Evolutionary conservation across 2,329 filamentous ascomycete genomes (phyloP).

Genomic region (Alternaria dauci): DNA sequence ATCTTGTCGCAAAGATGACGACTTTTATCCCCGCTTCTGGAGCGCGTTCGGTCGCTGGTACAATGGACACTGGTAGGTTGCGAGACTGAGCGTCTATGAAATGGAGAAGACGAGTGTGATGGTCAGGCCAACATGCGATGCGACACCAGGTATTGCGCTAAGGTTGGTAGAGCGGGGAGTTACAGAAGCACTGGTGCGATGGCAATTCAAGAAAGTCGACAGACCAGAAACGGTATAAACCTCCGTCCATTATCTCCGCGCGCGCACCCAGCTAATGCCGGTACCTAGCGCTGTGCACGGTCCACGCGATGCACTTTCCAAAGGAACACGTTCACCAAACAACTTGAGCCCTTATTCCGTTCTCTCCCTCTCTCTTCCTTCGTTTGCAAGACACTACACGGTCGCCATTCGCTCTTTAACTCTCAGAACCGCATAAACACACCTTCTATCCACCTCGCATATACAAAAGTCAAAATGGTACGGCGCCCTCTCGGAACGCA

Average conservation of each 20-base stretch:
- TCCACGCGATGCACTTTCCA: slow-evolving; percentile 28
- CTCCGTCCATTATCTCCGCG: slow-evolving; percentile 26
- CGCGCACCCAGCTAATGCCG: slow-evolving; percentile 18
- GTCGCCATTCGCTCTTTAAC: background rate
- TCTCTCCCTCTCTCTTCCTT: background rate
- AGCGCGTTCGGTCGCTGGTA: background rate
- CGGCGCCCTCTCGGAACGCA: background rate
- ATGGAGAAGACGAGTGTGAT: background rate
- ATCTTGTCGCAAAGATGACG: slow-evolving; percentile 11
- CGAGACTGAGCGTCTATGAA: background rate
- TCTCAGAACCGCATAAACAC: background rate
- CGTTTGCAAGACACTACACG: background rate
- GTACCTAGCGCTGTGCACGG: slow-evolving; percentile 5
- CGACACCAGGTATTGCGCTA: background rate
- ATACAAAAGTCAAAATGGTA: slow-evolving; percentile 5
- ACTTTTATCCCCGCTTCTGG: slow-evolving; percentile 8
- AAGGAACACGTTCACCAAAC: slow-evolving; percentile 22
- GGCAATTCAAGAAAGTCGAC: slow-evolving; percentile 4
- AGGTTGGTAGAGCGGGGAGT: background rate
- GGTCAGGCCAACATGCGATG: background rate
- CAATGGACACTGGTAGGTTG: slow-evolving; percentile 7
- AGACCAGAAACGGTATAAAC: slow-evolving; percentile 16
- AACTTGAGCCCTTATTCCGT: slow-evolving; percentile 6
- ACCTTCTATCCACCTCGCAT: background rate
- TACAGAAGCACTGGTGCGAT: background rate